Base-by-base conservation (phyloP, 306 rosid genomes). In the Cercis canadensis region DNA sequence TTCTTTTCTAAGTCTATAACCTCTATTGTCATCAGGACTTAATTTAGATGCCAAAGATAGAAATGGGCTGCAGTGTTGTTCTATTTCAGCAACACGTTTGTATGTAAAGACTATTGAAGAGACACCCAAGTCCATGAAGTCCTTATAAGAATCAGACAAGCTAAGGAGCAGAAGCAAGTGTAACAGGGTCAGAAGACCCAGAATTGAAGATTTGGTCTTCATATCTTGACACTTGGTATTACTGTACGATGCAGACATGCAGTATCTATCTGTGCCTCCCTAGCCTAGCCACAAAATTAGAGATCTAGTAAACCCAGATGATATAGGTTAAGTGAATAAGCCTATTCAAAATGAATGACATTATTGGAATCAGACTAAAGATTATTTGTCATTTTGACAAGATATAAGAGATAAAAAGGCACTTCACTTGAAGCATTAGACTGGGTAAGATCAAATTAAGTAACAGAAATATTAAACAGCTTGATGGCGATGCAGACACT, bases 11-110 rank as follows among this genome's bases (percentile, higher is more conserved):
- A 60, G 45, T 58, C 46, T 59, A 32, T 71, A 47, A 10, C 24
- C 67, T 47, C 67, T 37, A 71, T 47, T 49, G 1, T 18, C 40
- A 46, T 49, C 60, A 47, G 61, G 61, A 24, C 44, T 16, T 47
- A 53, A 60, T 7, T 47, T 8, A 14, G 41, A 36, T 47, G 69
- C 34, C 46, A 54, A 36, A 47, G 61, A 13, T 47, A 60, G 33
- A 59, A 12, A 60, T 60, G 67, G 50, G 8, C 31, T 34, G 36
- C 60, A 72, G 7, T 72, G 76, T 0, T 72, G 60, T 60, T 60
- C 60, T 34, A 72, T 37, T 60, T 72, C 69, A 49, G 32, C 29
- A 13, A 39, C 50, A 37, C 69, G 60, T 11, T 4, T 60, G 50
- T 60, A 49, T n/a, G 24, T 50, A 39, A 34, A 70, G 36, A 34